Evolutionary conservation across 2,329 filamentous ascomycete genomes (phyloP).

Genomic region (Epicoccum sorghinum): DNA sequence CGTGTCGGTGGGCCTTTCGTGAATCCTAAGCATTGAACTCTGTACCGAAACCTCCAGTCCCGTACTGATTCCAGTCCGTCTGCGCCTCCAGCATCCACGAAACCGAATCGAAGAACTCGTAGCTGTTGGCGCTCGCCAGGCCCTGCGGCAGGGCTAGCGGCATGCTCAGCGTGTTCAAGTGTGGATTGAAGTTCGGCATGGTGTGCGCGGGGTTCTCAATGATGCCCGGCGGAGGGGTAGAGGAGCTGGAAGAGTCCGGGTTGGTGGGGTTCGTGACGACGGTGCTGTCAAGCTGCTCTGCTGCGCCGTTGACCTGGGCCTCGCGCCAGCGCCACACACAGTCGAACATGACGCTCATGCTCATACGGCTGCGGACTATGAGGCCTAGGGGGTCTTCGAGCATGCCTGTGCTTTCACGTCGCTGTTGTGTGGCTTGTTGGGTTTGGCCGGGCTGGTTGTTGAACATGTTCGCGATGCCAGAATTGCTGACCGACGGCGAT

Average conservation of each 20-base stretch:
- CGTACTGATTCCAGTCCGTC: conserved; percentile 42
- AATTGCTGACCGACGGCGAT: conserved; percentile 43
- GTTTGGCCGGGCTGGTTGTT: conserved; percentile 31
- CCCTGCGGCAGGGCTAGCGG: conserved; percentile 67
- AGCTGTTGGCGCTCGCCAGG: conserved; percentile 50
- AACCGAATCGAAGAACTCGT: conserved; percentile 84
- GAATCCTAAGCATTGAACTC: conserved; percentile 38
- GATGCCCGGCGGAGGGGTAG: conserved; percentile 62
- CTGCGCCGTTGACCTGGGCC: conserved; percentile 57
- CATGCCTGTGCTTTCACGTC: conserved; percentile 36
- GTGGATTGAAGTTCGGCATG: conserved; percentile 45
- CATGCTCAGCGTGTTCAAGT: conserved; percentile 50
- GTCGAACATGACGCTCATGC: conserved; percentile 84
- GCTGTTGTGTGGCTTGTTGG: conserved; percentile 31
- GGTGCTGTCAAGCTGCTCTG: conserved; percentile 61
- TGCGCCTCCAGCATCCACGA: conserved; percentile 92
- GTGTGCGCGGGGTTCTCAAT: conserved; percentile 42
- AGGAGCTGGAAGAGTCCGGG: conserved; percentile 71
- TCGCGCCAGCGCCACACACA: conserved; percentile 87
- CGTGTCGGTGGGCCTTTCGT: neutral
- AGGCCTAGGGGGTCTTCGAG: conserved; percentile 76
- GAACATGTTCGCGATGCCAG: conserved; percentile 42
- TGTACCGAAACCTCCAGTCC: conserved; percentile 34
- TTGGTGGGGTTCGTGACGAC: conserved; percentile 89
- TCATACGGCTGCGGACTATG: conserved; percentile 82